These are phyloP conservation scores for Musa itinerans DNA, from an alignment of 176 grass and related monocot genomes.

Conservation along the genomic window DNA sequence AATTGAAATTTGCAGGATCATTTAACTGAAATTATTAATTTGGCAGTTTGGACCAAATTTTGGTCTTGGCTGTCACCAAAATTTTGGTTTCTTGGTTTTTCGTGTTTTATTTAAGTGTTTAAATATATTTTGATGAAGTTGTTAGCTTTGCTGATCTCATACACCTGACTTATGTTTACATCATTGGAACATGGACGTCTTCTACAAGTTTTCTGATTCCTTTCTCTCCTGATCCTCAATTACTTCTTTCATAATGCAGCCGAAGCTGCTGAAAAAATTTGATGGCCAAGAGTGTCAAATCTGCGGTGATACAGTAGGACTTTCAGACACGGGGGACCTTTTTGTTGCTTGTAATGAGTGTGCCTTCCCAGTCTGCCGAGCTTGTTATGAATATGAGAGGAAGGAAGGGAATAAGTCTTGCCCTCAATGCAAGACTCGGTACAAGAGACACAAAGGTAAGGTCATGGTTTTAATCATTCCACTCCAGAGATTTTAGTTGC, in stretches of 20 bases:
- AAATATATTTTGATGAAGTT: no score
- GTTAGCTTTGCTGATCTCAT: background rate
- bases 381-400: slow-evolving; percentile 68
- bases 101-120: no score
- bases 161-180: background rate
- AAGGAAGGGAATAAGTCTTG: slow-evolving; percentile 63
- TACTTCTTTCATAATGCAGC: slow-evolving; percentile 36
- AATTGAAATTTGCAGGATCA: background rate
- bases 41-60: background rate
- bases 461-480: background rate
- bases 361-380: slow-evolving; percentile 60
- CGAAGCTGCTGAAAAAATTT: slow-evolving; percentile 38
- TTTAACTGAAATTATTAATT: background rate
- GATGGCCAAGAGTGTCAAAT: slow-evolving; percentile 83
- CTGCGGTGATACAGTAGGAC: slow-evolving; percentile 68
- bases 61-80: background rate
- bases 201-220: background rate
- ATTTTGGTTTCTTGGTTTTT: background rate
- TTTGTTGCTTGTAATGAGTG: slow-evolving; percentile 88
- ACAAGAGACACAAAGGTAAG: slow-evolving; percentile 59
- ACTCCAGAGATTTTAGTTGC: background rate
- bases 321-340: slow-evolving; percentile 55
- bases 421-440: slow-evolving; percentile 62
- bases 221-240: background rate
- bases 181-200: background rate